Evolutionary conservation across 805 yeast genomes (phyloP), one percentile per base, ranked within the genome.

Genomic region (Metschnikowia rubicola): DNA sequence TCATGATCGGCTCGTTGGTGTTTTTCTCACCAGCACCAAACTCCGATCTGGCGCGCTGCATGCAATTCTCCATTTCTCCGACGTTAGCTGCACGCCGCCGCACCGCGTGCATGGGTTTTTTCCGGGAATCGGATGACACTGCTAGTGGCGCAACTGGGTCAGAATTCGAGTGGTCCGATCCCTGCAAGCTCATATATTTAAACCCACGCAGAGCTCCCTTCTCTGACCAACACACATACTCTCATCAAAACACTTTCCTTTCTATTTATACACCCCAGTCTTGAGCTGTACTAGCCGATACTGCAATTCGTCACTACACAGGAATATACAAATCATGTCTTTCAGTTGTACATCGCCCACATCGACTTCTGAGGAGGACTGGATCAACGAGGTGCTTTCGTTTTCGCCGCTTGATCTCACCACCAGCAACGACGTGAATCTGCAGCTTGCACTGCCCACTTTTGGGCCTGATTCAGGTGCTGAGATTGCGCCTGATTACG

Each of bases 381-480:
- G 65, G 65, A 49, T 60, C 31, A 51, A 53, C 37, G 62, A 60
- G 37, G 37, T 44, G 28, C 36, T 44, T 13, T 39, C 43, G 15
- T 44, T 44, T 30, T 31, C 47, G 12, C 43, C 43, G 12, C 47
- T 44, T 30, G 47, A 44, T 29, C 39, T 39, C 31, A 39, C 43
- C 3, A 8, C 31, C 4, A 39, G 40, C 33, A 35, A 39, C 30
- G 47, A 39, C 33, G n/a, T 39, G 29, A 30, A 35, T 21, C 31
- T 36, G 26, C 15, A 30, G 40, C 47, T 44, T 13, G 21, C 35
- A 10, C 47, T 44, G 47, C 47, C 47, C 12, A 33, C 4, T 10
- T 39, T 39, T 30, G 47, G 47, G 15, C 43, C 43, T 6, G 35
- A 34, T 4, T 13, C 28, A 15, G 35, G 32, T 36, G 39, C 39